Conservation (phyloP, 1,284 basidiomycete genomes). For the Irpex sp. region DNA sequence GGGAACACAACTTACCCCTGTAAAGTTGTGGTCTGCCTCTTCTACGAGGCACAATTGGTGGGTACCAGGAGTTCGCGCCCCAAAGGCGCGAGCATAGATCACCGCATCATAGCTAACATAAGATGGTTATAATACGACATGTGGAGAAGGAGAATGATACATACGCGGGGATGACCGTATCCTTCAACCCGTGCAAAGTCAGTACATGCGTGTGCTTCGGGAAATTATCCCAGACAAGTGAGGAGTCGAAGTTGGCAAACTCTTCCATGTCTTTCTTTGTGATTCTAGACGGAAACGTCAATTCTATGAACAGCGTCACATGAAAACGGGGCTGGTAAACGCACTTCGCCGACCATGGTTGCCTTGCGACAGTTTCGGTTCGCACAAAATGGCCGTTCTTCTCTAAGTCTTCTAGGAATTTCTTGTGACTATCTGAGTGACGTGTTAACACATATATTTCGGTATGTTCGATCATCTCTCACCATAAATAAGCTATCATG, state of each 20-base stretch:
- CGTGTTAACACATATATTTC: neutral
- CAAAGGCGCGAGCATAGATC: slow-evolving; percentile 58
- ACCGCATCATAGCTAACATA: slow-evolving; percentile 57
- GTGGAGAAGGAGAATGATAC: slow-evolving; percentile 19
- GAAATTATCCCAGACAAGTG: slow-evolving; percentile 58
- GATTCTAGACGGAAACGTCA: slow-evolving; percentile 29
- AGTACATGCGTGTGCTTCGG: slow-evolving; percentile 55
- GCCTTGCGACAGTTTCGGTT: slow-evolving; percentile 7
- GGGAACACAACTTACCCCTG: slow-evolving; percentile 33
- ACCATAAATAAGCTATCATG: slow-evolving; percentile 2
- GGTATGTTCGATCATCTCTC: neutral
- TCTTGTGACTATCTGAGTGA: slow-evolving; percentile 1
- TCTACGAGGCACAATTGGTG: slow-evolving; percentile 64
- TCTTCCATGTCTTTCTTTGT: slow-evolving; percentile 50
- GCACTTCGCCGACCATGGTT: slow-evolving; percentile 8
- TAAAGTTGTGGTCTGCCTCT: slow-evolving; percentile 71
- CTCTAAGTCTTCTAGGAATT: slow-evolving; percentile 6
- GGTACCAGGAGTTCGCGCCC: slow-evolving; percentile 53
- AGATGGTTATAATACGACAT: neutral
- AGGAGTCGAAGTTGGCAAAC: slow-evolving; percentile 59
- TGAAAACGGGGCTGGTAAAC: neutral
- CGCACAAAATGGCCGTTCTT: slow-evolving; percentile 9
- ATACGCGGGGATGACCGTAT: slow-evolving; percentile 61
- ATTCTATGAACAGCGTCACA: neutral
- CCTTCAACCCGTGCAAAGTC: slow-evolving; percentile 63